A percentile compares a stretch with the other conserved stretches of the same genome.
Conservation (phyloP, 352 stramenopile species). For the Blastocystis sp. region DNA sequence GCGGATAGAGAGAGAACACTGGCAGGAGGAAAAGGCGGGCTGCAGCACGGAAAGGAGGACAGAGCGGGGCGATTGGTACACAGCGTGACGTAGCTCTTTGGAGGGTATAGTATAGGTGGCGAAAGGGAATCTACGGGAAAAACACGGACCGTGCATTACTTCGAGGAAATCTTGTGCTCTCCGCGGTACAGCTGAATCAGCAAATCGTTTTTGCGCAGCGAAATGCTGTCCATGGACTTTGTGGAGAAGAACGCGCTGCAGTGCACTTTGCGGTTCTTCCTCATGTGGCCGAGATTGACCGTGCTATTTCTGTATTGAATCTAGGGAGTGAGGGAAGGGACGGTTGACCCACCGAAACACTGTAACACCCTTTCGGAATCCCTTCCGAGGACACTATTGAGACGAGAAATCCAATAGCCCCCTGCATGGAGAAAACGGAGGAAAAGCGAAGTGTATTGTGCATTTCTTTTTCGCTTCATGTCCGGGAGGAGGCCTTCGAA, state of each 20-base stretch:
- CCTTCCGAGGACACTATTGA: slow-evolving; percentile 6
- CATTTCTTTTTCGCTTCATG: slow-evolving; percentile 34
- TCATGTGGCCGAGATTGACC: slow-evolving; percentile 27
- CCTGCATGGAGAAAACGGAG: neutral
- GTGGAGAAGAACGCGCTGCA: neutral
- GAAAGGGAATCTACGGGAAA: slow-evolving; percentile 15
- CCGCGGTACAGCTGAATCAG: neutral
- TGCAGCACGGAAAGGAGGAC: neutral
- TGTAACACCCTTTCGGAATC: slow-evolving; percentile 36
- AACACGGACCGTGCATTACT: neutral
- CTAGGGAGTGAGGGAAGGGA: neutral
- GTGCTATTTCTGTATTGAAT: slow-evolving; percentile 6
- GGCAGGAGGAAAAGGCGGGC: neutral
- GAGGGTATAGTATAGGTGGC: neutral
- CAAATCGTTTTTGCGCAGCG: neutral
- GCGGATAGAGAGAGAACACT: slow-evolving; percentile 4
- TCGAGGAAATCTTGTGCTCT: neutral
- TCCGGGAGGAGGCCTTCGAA: neutral
- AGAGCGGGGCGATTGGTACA: neutral
- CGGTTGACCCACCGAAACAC: neutral
- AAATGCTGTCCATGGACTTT: neutral
- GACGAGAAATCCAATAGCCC: neutral
- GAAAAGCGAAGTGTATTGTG: neutral
- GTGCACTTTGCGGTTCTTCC: slow-evolving; percentile 12
- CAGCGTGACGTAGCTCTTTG: neutral